Evolutionary conservation across 176 grass and related monocot genomes (phyloP).

Genomic region (Calamus simplicifolius): DNA sequence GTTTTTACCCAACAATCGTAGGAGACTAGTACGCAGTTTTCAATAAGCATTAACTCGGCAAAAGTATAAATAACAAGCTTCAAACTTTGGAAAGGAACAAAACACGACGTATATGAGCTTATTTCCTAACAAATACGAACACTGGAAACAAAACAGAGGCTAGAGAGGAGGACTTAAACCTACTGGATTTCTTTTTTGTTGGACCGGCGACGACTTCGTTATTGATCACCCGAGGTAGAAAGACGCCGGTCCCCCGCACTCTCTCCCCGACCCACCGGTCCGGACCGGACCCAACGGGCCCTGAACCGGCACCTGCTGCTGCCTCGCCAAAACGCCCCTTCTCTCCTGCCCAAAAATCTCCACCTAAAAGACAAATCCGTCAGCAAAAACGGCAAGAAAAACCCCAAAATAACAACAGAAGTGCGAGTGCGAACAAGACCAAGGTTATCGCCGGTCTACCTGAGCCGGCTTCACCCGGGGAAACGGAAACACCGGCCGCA

Average conservation of each 20-base stretch:
- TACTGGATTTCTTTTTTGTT: neutral
- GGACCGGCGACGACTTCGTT: conserved; percentile 1
- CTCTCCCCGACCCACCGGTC: neutral
- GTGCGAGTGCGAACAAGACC: neutral
- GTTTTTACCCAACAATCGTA: no score
- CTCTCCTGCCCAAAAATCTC: neutral
- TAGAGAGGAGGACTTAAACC: neutral
- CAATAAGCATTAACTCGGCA: no score
- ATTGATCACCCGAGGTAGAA: conserved; percentile 2
- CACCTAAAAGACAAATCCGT: no score
- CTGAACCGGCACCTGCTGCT: neutral
- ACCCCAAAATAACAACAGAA: no score
- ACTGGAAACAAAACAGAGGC: no score
- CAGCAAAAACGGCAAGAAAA: no score
- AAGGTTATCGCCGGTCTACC: no score
- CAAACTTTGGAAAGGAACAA: no score
- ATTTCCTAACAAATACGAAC: no score
- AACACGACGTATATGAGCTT: no score
- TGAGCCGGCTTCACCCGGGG: neutral
- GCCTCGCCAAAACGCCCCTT: neutral
- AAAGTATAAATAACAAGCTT: no score
- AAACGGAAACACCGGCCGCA: neutral
- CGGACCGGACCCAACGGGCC: neutral
- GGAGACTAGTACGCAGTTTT: no score
- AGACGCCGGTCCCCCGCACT: conserved; percentile 6